Conservation (phyloP, 2,329 filamentous ascomycete species). For the Penicillium sumatraense region DNA sequence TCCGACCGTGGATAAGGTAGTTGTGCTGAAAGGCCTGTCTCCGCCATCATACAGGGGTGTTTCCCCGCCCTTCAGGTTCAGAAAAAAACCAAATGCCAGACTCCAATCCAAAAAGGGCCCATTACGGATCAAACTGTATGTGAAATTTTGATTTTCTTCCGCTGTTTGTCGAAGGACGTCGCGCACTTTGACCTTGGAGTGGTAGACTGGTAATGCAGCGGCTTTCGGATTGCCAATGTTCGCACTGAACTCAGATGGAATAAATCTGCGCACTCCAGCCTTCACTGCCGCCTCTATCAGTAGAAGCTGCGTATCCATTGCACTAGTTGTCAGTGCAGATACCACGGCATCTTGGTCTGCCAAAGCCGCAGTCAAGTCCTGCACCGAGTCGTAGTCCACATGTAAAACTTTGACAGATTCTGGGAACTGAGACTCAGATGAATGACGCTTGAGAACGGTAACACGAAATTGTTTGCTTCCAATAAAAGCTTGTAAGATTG, state of each 20-base stretch:
- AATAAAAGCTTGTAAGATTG: not conserved
- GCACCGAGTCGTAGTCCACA: not conserved
- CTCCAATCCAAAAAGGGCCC: constrained; percentile 31
- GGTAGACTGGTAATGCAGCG: not conserved
- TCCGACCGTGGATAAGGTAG: constrained; percentile 13
- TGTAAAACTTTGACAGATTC: not conserved
- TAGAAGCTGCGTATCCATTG: not conserved
- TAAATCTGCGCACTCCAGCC: not conserved
- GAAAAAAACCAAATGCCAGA: constrained; percentile 47
- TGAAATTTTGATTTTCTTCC: not conserved
- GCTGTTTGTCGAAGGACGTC: not conserved
- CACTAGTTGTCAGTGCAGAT: not conserved
- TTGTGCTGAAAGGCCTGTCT: constrained; percentile 12
- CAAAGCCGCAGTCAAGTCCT: not conserved
- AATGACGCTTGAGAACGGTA: not conserved
- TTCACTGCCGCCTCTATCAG: not conserved
- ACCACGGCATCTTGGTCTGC: not conserved
- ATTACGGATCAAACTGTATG: not conserved
- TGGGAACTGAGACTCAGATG: not conserved
- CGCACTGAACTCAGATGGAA: not conserved
- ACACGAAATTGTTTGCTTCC: not conserved
- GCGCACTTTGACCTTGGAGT: not conserved
- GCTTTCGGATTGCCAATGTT: not conserved
- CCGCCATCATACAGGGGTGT: constrained; percentile 21
- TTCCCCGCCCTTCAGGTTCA: constrained; percentile 41